phyloP scores from a whole-genome alignment of 2,329 filamentous ascomycete genomes.

The Botrytis squamosa region DNA sequence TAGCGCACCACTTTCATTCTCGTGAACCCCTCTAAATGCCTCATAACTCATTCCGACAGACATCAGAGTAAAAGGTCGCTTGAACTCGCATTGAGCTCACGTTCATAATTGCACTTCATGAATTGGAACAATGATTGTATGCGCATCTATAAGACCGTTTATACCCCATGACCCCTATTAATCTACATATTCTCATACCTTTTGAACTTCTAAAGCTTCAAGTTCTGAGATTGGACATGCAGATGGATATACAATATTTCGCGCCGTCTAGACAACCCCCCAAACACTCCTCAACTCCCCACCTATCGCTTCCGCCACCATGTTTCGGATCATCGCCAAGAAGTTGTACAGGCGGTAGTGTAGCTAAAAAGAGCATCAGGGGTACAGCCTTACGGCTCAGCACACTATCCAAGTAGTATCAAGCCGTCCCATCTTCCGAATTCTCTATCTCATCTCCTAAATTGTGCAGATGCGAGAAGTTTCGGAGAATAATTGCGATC shows the following conservation, averaged over 20 bases:
- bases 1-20: neutral
- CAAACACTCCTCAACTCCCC: neutral
- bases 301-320: slow-evolving; percentile 8
- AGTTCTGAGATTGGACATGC: neutral
- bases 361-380: neutral
- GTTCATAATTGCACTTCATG: neutral
- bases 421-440: neutral
- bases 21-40: neutral
- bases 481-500: neutral
- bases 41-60: neutral
- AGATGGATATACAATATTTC: neutral
- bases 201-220: neutral
- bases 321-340: slow-evolving; percentile 11
- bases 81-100: neutral
- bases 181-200: neutral
- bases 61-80: neutral
- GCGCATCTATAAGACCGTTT: neutral
- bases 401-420: neutral
- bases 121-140: neutral
- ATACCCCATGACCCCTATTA: neutral
- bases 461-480: neutral
- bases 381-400: slow-evolving; percentile 4
- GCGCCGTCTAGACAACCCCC: neutral
- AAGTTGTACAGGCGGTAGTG: neutral
- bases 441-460: neutral